These are phyloP conservation scores for Petunia secreta DNA, from an alignment of 257 asterid genomes.

Conservation along the genomic window DNA sequence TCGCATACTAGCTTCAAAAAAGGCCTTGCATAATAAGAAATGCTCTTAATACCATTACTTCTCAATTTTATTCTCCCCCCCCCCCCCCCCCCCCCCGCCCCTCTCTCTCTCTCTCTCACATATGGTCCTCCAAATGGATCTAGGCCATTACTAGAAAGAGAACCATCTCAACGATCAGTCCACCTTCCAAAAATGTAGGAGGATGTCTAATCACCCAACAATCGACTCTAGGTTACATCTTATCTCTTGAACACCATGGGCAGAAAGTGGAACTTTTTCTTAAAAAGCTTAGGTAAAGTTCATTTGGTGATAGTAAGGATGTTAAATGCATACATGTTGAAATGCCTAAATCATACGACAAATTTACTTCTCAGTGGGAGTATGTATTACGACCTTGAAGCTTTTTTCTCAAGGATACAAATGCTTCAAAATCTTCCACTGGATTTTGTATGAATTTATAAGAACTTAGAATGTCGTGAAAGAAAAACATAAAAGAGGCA, in stretches of 20 bases:
- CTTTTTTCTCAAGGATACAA: not conserved
- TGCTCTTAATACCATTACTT: not conserved
- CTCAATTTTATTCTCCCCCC: not conserved
- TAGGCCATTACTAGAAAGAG: conserved; percentile 14
- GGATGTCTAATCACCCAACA: conserved; percentile 15
- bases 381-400: not conserved
- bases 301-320: not conserved
- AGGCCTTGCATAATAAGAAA: not conserved
- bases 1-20: conserved; percentile 7
- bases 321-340: not conserved
- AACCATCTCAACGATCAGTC: conserved; percentile 13
- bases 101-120: not conserved
- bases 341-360: not conserved
- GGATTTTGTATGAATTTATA: not conserved
- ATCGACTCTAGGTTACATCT: not conserved
- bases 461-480: conserved; percentile 4
- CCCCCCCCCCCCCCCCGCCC: not conserved
- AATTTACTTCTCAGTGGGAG: not conserved
- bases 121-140: not conserved
- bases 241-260: not conserved
- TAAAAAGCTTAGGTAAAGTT: not conserved
- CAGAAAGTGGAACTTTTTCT: not conserved
- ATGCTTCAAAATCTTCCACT: conserved; percentile 9
- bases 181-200: not conserved
- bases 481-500: conserved; percentile 19